A percentile compares a stretch with the other conserved stretches of the same genome.
Evolutionary conservation across 139 green algal genomes (phyloP).

Genomic region (Chlamydomonas incerta): DNA sequence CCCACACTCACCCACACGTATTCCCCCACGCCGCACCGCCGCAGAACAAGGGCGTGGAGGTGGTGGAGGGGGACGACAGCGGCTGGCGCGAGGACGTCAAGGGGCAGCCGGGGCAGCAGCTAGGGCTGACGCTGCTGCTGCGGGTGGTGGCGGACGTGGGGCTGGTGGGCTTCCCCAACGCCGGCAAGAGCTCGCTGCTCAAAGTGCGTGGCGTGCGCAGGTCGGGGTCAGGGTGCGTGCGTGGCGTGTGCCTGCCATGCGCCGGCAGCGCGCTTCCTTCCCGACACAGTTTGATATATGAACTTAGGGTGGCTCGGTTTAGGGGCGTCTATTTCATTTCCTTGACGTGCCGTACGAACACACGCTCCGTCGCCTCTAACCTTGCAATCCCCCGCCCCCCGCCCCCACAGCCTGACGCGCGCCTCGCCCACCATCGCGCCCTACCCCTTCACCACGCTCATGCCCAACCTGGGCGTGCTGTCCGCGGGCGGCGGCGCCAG

Average conservation of each 20-base stretch:
- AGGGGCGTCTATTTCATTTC: too few relatives aligned
- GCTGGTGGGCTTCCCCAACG: constrained; percentile 96
- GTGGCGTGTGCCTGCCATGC: too few relatives aligned
- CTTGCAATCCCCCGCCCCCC: too few relatives aligned
- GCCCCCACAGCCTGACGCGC: constrained; percentile 80
- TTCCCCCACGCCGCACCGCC: too few relatives aligned
- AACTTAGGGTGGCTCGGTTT: too few relatives aligned
- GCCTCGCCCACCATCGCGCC: constrained; percentile 85
- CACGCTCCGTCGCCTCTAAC: too few relatives aligned
- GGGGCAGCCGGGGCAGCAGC: constrained; percentile 78
- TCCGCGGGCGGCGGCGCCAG: constrained; percentile 3
- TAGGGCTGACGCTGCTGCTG: constrained; percentile 84
- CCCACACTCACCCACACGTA: too few relatives aligned
- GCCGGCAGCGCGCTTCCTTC: too few relatives aligned
- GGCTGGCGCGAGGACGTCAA: constrained; percentile 73
- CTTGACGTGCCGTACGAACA: too few relatives aligned
- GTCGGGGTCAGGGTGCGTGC: not conserved
- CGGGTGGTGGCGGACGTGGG: constrained; percentile 92
- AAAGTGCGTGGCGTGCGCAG: not conserved
- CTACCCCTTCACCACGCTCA: constrained; percentile 97
- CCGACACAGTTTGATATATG: too few relatives aligned
- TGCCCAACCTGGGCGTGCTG: constrained; percentile 94
- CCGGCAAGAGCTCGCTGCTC: constrained; percentile 83
- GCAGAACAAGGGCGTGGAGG: constrained; percentile 52
- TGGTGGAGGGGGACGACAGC: constrained; percentile 72